Evolutionary conservation across 2,329 filamentous ascomycete species (phyloP), one percentile per base, ranked within the genome.

Genomic region (Rutstroemia sp.): DNA sequence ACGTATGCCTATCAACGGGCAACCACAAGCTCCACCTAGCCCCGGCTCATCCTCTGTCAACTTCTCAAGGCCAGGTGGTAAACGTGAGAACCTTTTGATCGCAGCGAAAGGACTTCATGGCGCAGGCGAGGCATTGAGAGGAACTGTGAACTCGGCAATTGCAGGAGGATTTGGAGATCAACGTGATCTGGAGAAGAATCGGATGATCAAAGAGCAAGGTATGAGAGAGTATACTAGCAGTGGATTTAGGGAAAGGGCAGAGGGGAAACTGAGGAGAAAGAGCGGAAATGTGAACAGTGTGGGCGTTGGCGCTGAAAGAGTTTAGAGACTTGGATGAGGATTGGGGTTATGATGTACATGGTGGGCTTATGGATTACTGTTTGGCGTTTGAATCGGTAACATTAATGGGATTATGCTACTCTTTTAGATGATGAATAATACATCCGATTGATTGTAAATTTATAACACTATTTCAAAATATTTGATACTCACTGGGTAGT

Each of bases 221-320:
- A 38, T 56, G 41, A 52, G 41, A 4, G 54, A 56, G 16, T 52
- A 44, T 7, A 46, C 19, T 8, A 30, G 27, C 37, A 94, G 88
- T 65, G 92, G 92, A 18, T 92, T 96, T 83, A 90, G 96, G 1
- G 92, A 96, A 72, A 96, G 95, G 70, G 92, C 92, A 2, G 90
- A 96, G 72, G 82, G 83, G 55, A 81, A 84, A 2, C 70, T 83
- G 18, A 81, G 83, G 62, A 82, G 81, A 62, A n/a, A 37, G 46
- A 27, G 46, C n/a, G 27, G 46, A 49, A 52, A 46, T 30, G 41
- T 18, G 18, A 34, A 25, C 52, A 27, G 27, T 16, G 30, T 37
- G n/a, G 21, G 41, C 8, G 38, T 39, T 56, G 38, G 27, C 10
- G 49, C 34, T 16, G 39, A 19, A 23, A 41, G 49, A n/a, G 27